Evolutionary conservation across 169 alveolate species (phyloP).

Genomic region (Cyclospora cayetanensis): DNA sequence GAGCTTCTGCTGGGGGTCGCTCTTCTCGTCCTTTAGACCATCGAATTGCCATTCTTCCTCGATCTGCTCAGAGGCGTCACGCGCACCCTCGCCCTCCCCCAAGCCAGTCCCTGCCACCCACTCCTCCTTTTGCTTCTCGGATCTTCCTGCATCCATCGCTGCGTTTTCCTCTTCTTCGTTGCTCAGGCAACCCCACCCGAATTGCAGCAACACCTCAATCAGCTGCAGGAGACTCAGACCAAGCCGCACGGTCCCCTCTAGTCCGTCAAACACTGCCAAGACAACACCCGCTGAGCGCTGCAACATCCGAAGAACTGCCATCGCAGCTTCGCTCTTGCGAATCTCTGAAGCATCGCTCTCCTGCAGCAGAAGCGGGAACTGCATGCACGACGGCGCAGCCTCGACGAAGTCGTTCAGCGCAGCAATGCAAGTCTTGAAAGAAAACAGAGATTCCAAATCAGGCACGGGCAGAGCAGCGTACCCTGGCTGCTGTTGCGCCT

Average conservation of each 20-base stretch:
- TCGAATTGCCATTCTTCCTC: slow-evolving; percentile 68
- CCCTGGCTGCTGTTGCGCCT: slow-evolving; percentile 60
- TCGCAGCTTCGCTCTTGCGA: not conserved
- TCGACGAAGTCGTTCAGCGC: slow-evolving; percentile 3
- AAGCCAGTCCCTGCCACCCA: slow-evolving; percentile 70
- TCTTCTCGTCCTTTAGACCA: slow-evolving; percentile 58
- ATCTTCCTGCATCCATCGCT: slow-evolving; percentile 36
- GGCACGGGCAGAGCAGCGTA: slow-evolving; percentile 60
- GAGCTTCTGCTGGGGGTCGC: slow-evolving; percentile 42
- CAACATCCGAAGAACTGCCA: not conserved
- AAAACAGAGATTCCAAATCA: slow-evolving; percentile 25
- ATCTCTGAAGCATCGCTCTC: not conserved
- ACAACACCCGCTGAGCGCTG: slow-evolving; percentile 57
- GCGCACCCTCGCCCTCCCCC: slow-evolving; percentile 67
- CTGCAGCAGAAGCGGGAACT: slow-evolving; percentile 8
- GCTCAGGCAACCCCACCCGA: slow-evolving; percentile 38
- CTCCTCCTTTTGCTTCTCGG: slow-evolving; percentile 41
- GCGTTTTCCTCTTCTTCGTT: slow-evolving; percentile 40
- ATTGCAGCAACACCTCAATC: slow-evolving; percentile 46
- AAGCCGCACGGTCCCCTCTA: slow-evolving; percentile 44
- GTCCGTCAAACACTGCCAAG: slow-evolving; percentile 59
- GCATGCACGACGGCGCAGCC: slow-evolving; percentile 8
- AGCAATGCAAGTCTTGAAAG: slow-evolving; percentile 6
- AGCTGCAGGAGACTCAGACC: slow-evolving; percentile 58
- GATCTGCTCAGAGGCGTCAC: slow-evolving; percentile 50